Base-by-base conservation (phyloP, 2,329 filamentous ascomycete genomes). In the Pestalotiopsis sp. region DNA sequence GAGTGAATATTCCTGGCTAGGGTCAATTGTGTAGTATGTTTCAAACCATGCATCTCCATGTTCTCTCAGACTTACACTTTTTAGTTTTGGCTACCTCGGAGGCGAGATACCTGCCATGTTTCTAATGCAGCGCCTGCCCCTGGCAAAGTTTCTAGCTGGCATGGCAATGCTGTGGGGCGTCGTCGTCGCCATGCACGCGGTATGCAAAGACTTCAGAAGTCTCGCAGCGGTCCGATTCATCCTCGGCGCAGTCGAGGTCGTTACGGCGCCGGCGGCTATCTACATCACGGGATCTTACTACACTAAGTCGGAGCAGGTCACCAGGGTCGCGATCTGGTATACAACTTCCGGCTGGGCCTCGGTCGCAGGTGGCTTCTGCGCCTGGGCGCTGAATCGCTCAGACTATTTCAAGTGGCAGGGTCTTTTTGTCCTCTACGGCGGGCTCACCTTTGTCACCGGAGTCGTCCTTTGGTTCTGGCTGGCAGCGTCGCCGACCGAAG, bases 251-350 rank as follows among this genome's bases (percentile, higher is more conserved):
- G 85, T 93, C 52, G 91, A 93, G 79, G 91, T 0, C 91, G 91
- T 0, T 80, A 93, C 1, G 92, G 93, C 72, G 91, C 92, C 0
- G 91, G 91, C 0, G 72, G 89, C 87, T 4, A 80, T 91, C 17
- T 93, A 93, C 72, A 83, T 94, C n/a, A 93, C 92, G 0, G 86
- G 93, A 72, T 94, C 93, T 3, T 68, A 60, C 82, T 94, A 94
- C 80, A 92, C 88, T 62, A 92, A 91, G 75, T 85, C 86, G 36
- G 92, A 94, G 78, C 85, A 93, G 1, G 92, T 91, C 4, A 80
- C 93, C 49, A 88, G 92, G 2, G 90, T 93, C 3, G 91, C 66
- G 12, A 23, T 68, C 7, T 68, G 66, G 66, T 67, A 67, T 14
- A 67, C 57, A 4, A 67, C 66, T 7, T 67, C 60, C 9, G 60